Base-by-base conservation (phyloP, 345 rosid species). In the Syzygium aromaticum region DNA sequence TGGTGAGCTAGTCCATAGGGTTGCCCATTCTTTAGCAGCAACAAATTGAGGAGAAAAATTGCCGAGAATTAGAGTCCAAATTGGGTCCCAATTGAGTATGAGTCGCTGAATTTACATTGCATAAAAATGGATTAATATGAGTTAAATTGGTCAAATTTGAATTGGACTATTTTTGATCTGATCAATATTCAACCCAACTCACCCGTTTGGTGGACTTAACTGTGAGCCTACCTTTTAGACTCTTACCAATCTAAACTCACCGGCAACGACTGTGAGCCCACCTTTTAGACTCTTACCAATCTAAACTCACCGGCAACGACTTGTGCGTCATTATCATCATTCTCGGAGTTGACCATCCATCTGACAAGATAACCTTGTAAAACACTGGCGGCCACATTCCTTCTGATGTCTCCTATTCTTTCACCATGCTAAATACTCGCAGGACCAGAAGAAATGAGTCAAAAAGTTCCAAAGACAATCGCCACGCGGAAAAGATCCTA, bases 11-110 rank as follows among this genome's bases (percentile, higher is more conserved):
- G 28, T 61, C 19, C 38, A n/a, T 61, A 33, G 38, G 13, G 19
- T 16, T 61, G 38, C 33, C 8, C 38, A 27, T 59, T 27, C 67
- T 59, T 25, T 61, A n/a, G 19, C n/a, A 33, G 8, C 2, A 61
- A n/a, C 30, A 61, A n/a, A 14, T 13, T 61, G 6, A 14, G 73
- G 73, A 61, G 33, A 61, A 61, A 61, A 14, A 61, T 61, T n/a
- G 8, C 0, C n/a, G 13, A n/a, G 3, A 61, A 61, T 61, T 6
- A 3, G 73, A 61, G 5, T 28, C n/a, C 38, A 12, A n/a, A 15
- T n/a, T 61, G 30, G 8, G 15, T n/a, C 8, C 2, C 0, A 13
- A n/a, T 14, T 0, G 9, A 0, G 19, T n/a, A 7, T 61, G 10
- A 13, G 23, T 57, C 4, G 28, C 28, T 23, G 30, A 61, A 14